These are phyloP conservation scores for Porpolomopsis calyptriformis DNA, from an alignment of 768 basidiomycete species.

Conservation along the genomic window DNA sequence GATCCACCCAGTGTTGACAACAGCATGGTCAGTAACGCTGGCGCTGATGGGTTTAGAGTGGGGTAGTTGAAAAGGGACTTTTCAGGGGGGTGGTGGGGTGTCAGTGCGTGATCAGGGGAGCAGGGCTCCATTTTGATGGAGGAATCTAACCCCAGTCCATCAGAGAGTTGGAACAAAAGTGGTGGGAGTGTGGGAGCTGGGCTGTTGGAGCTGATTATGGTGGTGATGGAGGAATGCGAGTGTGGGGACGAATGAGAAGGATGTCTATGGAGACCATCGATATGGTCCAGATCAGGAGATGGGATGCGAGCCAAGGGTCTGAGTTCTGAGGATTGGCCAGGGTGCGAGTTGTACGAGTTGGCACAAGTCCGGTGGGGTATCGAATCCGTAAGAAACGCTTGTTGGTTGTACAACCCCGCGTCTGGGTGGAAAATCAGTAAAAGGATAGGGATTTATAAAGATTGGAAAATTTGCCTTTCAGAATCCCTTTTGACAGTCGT, in stretches of 20 bases:
- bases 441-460: slow-evolving; percentile 10
- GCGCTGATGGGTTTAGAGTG: too few relatives aligned
- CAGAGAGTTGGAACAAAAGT: too few relatives aligned
- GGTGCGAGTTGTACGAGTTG: too few relatives aligned
- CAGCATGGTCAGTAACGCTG: slow-evolving; percentile 45
- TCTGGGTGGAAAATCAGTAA: slow-evolving; percentile 28
- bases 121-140: too few relatives aligned
- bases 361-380: slow-evolving; percentile 47
- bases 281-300: slow-evolving; percentile 74
- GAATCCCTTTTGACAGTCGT: slow-evolving; percentile 50
- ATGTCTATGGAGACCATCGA: slow-evolving; percentile 72
- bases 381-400: slow-evolving; percentile 35
- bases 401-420: slow-evolving; percentile 60
- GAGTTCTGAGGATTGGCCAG: slow-evolving; percentile 37
- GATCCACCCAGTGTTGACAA: slow-evolving; percentile 24
- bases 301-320: slow-evolving; percentile 78
- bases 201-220: too few relatives aligned
- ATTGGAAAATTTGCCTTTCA: slow-evolving; percentile 93
- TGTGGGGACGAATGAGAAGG: slow-evolving; percentile 43
- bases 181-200: too few relatives aligned
- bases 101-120: too few relatives aligned
- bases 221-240: too few relatives aligned
- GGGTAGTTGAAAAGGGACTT: too few relatives aligned
- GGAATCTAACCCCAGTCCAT: too few relatives aligned
- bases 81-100: too few relatives aligned